Percentiles rank a stretch among this genome's conserved stretches.
These are phyloP conservation scores for Ceratobasidium sp. DNA, from an alignment of 1,284 basidiomycete genomes.

Conservation along the genomic window DNA sequence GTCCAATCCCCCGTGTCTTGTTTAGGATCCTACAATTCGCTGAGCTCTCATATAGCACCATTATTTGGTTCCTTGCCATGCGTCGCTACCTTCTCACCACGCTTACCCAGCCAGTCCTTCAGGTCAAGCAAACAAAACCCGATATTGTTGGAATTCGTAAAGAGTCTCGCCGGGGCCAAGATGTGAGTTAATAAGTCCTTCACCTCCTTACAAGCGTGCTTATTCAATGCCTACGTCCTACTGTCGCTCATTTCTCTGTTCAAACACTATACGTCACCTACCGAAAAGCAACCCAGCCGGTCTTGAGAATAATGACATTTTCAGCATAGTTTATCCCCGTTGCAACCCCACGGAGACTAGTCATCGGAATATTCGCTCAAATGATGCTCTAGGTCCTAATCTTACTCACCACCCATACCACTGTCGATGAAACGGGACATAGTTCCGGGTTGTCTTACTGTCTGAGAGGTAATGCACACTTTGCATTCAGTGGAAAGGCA, in stretches of 20 bases:
- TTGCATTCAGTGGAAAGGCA: conserved; percentile 1
- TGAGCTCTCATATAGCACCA: neutral
- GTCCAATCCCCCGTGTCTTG: neutral
- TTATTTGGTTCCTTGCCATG: too few relatives aligned
- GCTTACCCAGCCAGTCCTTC: too few relatives aligned
- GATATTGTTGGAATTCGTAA: too few relatives aligned
- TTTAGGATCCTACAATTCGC: neutral
- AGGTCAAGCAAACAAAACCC: too few relatives aligned
- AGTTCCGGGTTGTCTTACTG: neutral
- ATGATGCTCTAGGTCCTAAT: neutral
- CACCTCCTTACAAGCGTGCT: neutral
- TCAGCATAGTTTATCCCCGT: neutral
- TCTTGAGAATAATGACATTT: neutral
- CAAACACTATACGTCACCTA: too few relatives aligned
- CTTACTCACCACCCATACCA: neutral
- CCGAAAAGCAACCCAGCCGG: too few relatives aligned
- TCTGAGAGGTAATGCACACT: neutral
- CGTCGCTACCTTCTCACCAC: too few relatives aligned
- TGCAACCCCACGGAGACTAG: neutral
- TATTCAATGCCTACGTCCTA: too few relatives aligned
- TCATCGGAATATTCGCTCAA: neutral
- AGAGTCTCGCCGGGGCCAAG: neutral
- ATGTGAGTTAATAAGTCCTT: neutral
- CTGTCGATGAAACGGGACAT: neutral
- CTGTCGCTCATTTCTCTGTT: neutral